These are phyloP conservation scores for Arachis monticola DNA, from an alignment of 331 rosid genomes.

Conservation along the genomic window DNA sequence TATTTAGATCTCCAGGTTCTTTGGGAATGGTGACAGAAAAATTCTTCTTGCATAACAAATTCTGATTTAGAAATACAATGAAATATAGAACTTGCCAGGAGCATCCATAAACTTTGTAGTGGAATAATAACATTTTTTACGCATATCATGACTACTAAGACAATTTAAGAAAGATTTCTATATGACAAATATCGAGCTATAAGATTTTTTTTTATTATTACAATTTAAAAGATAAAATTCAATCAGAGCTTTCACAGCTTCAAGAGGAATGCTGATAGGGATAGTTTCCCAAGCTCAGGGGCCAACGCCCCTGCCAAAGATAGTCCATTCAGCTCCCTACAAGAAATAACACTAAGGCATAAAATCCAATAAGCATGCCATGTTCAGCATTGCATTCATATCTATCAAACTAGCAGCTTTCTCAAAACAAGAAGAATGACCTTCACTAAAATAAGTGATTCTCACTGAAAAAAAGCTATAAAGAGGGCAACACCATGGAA, in stretches of 20 bases:
- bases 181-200: constrained; percentile 6
- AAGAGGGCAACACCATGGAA: constrained; percentile 28
- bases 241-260: constrained; percentile 1
- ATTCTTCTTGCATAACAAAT: constrained; percentile 65
- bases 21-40: constrained; percentile 76
- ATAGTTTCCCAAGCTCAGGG: constrained; percentile 82
- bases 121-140: not conserved
- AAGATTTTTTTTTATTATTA: constrained; percentile 3
- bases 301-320: constrained; percentile 81
- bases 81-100: constrained; percentile 6
- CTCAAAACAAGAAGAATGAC: constrained; percentile 1
- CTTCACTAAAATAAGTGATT: not conserved
- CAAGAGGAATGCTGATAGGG: constrained; percentile 17
- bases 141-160: constrained; percentile 9
- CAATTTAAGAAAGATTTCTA: not conserved
- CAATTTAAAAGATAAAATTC: not conserved
- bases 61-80: constrained; percentile 20
- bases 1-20: constrained; percentile 67
- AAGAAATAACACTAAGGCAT: constrained; percentile 39
- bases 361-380: constrained; percentile 23
- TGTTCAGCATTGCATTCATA: constrained; percentile 5
- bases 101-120: not conserved
- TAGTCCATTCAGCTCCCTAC: constrained; percentile 66
- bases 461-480: constrained; percentile 14
- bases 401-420: constrained; percentile 11